Percentiles rank a stretch among this genome's conserved stretches.
Conservation (phyloP, 2,329 filamentous ascomycete species). For the Talaromyces albobiverticillius region DNA sequence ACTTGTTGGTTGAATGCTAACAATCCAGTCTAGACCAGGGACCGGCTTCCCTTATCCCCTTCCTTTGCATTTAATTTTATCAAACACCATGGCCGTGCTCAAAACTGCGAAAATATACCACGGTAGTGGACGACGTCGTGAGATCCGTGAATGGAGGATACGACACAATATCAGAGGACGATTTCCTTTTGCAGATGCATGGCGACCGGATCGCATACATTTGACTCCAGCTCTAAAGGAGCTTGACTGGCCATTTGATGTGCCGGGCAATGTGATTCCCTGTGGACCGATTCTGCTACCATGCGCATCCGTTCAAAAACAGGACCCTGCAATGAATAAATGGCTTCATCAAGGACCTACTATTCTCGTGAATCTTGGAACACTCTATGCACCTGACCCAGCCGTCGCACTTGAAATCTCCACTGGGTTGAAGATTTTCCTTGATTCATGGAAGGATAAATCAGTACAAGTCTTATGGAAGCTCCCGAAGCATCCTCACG, state of each 20-base stretch:
- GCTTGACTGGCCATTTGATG: slow-evolving; percentile 41
- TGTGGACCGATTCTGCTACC: slow-evolving; percentile 49
- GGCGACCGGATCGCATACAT: slow-evolving; percentile 4
- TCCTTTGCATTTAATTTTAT: slow-evolving; percentile 41
- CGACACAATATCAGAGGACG: slow-evolving; percentile 21
- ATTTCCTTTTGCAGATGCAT: slow-evolving; percentile 11
- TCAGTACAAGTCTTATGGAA: slow-evolving; percentile 42
- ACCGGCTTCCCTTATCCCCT: slow-evolving; percentile 49
- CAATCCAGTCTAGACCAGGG: slow-evolving; percentile 35
- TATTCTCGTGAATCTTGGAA: slow-evolving; percentile 51
- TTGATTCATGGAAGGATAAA: slow-evolving; percentile 26
- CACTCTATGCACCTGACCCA: slow-evolving; percentile 30
- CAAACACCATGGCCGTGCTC: slow-evolving; percentile 35
- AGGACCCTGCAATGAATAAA: slow-evolving; percentile 39
- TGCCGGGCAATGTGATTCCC: slow-evolving; percentile 40
- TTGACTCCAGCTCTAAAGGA: slow-evolving; percentile 17
- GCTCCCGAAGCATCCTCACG: slow-evolving; percentile 25
- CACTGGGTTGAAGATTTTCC: slow-evolving; percentile 31
- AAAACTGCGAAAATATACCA: slow-evolving; percentile 26
- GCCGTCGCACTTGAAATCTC: slow-evolving; percentile 41
- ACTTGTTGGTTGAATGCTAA: slow-evolving; percentile 10
- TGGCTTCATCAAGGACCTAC: slow-evolving; percentile 47
- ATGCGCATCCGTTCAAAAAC: slow-evolving; percentile 29
- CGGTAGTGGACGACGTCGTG: slow-evolving; percentile 22
- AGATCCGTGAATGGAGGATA: slow-evolving; percentile 24